Conservation (phyloP, 2,329 filamentous ascomycete species). For the Cercospora zeae-maydis region DNA sequence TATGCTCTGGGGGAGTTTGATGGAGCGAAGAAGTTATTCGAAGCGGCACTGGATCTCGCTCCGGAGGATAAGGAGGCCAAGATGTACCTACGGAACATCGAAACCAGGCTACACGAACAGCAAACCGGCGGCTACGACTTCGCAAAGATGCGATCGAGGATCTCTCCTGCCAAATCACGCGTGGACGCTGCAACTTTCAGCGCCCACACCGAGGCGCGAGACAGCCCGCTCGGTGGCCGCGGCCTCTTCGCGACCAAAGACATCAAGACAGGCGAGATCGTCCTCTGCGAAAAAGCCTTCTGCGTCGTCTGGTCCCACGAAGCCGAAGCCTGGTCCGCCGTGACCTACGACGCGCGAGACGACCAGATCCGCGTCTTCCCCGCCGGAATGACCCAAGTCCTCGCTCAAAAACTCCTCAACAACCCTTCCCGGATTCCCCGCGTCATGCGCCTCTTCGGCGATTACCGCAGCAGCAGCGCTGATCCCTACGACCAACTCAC, state of each 20-base stretch:
- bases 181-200: slow-evolving; percentile 26
- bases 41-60: slow-evolving; percentile 8
- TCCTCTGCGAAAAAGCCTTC: slow-evolving; percentile 40
- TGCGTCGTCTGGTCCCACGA: slow-evolving; percentile 17
- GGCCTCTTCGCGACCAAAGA: slow-evolving; percentile 44
- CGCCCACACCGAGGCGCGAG: slow-evolving; percentile 7
- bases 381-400: slow-evolving; percentile 28
- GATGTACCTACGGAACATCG: slow-evolving; percentile 12
- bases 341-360: slow-evolving; percentile 41
- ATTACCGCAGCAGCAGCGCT: slow-evolving; percentile 14
- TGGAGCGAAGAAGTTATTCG: slow-evolving; percentile 14
- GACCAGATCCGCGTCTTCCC: slow-evolving; percentile 22
- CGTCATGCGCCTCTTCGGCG: slow-evolving; percentile 20
- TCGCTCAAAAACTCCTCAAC: slow-evolving; percentile 41
- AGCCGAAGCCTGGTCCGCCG: slow-evolving; percentile 41
- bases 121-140: slow-evolving; percentile 26
- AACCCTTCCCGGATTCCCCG: slow-evolving; percentile 38
- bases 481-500: too few relatives aligned
- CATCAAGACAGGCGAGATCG: slow-evolving; percentile 40
- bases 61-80: slow-evolving; percentile 19
- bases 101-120: slow-evolving; percentile 22
- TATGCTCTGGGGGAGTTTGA: slow-evolving; percentile 25
- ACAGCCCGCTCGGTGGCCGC: slow-evolving; percentile 36
- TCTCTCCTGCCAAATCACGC: slow-evolving; percentile 2
- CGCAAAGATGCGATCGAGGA: slow-evolving; percentile 13